phyloP scores from a whole-genome alignment of 2,329 filamentous ascomycete species.

The Phialophora tarda region DNA sequence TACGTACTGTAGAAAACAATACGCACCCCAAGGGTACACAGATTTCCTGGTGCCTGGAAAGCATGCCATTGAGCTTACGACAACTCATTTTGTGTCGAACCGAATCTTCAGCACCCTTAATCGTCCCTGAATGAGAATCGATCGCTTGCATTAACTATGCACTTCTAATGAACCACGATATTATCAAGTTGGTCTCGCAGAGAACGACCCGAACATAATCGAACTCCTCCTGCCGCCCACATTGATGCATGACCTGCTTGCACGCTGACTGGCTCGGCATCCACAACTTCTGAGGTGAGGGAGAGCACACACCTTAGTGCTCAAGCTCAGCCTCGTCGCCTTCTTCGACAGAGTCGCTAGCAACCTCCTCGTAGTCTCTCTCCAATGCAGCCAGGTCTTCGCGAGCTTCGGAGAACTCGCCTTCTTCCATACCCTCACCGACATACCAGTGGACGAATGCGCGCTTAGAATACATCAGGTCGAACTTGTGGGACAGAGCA shows the following conservation, averaged over 20 bases:
- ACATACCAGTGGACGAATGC: constrained; percentile 99
- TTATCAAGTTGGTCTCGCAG: constrained; percentile 29
- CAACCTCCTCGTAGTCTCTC: constrained; percentile 98
- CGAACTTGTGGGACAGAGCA: constrained; percentile 95
- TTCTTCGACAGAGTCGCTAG: constrained; percentile 87
- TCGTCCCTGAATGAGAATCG: background rate
- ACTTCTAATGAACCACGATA: constrained; percentile 12
- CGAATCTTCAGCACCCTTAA: background rate
- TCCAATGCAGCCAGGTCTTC: constrained; percentile 98
- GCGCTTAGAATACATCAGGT: constrained; percentile 99
- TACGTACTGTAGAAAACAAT: too few relatives aligned
- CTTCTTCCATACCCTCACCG: constrained; percentile 99
- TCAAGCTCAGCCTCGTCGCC: constrained; percentile 86
- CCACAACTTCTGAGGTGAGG: background rate
- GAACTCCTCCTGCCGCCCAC: constrained; percentile 2
- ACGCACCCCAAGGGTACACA: background rate
- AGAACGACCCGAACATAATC: constrained; percentile 16
- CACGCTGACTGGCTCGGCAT: constrained; percentile 14
- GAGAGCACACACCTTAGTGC: constrained; percentile 68
- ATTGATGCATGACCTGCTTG: constrained; percentile 28
- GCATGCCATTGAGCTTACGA: background rate
- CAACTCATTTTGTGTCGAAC: background rate
- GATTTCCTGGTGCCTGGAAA: background rate
- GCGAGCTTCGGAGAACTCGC: constrained; percentile 98
- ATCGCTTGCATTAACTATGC: constrained; percentile 12